These are phyloP conservation scores for Begonia masoniana DNA, from an alignment of 306 rosid genomes.

Conservation along the genomic window DNA sequence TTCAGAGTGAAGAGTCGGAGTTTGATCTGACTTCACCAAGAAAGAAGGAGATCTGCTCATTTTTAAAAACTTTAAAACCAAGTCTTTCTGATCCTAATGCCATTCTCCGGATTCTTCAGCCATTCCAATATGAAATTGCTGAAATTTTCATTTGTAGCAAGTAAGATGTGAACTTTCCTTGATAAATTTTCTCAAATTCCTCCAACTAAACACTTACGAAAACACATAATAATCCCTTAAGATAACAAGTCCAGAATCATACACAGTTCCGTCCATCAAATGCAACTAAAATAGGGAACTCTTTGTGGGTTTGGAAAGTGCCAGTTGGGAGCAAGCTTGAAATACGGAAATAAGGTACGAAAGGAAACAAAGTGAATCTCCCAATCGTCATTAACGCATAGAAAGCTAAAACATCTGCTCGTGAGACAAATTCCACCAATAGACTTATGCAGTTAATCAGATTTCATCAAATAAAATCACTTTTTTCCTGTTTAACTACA, in stretches of 20 bases:
- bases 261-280: neutral
- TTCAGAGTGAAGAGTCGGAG: slow-evolving; percentile 57
- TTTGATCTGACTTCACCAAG: slow-evolving; percentile 52
- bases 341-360: neutral
- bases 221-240: slow-evolving; percentile 1
- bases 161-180: slow-evolving; percentile 9
- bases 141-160: slow-evolving; percentile 16
- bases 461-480: no score
- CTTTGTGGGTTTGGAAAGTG: neutral
- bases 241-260: neutral
- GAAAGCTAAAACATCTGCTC: no score
- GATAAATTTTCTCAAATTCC: slow-evolving; percentile 2
- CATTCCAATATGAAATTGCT: slow-evolving; percentile 17
- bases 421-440: no score
- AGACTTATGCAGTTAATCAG: no score
- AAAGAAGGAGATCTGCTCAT: slow-evolving; percentile 83
- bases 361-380: neutral
- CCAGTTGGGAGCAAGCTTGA: neutral
- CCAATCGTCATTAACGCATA: no score
- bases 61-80: slow-evolving; percentile 19
- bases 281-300: neutral
- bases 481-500: no score
- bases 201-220: slow-evolving; percentile 13
- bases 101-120: slow-evolving; percentile 16
- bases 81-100: slow-evolving; percentile 19